Evolutionary conservation across 75 land plant genomes (phyloP), one percentile per base, ranked within the genome.

Genomic region (Ceratopteris richardii): DNA sequence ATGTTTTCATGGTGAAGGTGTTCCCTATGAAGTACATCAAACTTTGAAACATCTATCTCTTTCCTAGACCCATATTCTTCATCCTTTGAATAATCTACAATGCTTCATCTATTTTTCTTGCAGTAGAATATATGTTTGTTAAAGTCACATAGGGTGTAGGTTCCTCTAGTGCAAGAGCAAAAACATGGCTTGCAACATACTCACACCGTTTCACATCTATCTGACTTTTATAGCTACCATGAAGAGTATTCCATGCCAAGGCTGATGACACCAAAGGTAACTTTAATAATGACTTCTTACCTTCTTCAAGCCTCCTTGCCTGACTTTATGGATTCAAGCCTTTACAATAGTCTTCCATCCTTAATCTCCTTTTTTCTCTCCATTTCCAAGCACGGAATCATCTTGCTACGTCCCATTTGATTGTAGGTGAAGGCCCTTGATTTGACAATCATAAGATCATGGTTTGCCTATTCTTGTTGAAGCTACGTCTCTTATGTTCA

Each of bases 51-150:
- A 14, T 46, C 50, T 2, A 21, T 46, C 2, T 46, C 22, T 46
- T 46, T 17, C 18, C 50, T 21, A 46, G 50, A 46, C 50, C 50
- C 50, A 18, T 4, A 2, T 46, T 17, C 22, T 21, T 46, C 50
- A 46, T 46, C 50, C 14, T 46, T 17, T 2, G 5, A 6, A 46
- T 46, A 5, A 46, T 17, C 18, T 46, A 3, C 12, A 46, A 21
- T n/a, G 50, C 50, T 18, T 46, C 50, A 5, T 46, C 50, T 6
- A 46, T 21, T 14, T 21, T 46, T 2, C 50, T 17, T 6, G 50
- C 50, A 24, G 56, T 3, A 17, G 79, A 83, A 72, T 72, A 72
- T 12, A 78, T 66, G 61, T 85, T 81, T 25, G 88, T 81, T 9
- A 81, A 44, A 43, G 75, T 31, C n/a, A 80, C 79, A 67, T 70